These are phyloP conservation scores for Neobulgaria alba DNA, from an alignment of 2,329 filamentous ascomycete genomes.

Conservation along the genomic window DNA sequence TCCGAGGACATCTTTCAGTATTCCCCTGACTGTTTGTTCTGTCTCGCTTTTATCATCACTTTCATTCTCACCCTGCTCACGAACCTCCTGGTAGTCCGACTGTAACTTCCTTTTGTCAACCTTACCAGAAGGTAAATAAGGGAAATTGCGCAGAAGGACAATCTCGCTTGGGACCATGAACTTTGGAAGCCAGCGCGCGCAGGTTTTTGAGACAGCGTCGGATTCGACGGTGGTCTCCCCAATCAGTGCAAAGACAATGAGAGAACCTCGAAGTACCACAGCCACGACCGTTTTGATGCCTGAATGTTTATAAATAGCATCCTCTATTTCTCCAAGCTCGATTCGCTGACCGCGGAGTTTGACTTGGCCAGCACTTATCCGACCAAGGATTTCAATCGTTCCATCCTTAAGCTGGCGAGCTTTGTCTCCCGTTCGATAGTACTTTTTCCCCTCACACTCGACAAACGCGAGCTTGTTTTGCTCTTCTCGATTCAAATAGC, in stretches of 20 bases:
- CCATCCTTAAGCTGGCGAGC: slow-evolving; percentile 60
- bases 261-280: slow-evolving; percentile 46
- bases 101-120: slow-evolving; percentile 61
- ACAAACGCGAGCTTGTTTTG: slow-evolving; percentile 69
- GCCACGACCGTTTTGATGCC: slow-evolving; percentile 60
- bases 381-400: slow-evolving; percentile 72
- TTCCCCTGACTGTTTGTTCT: slow-evolving; percentile 11
- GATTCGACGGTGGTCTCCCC: slow-evolving; percentile 28
- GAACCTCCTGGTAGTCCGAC: slow-evolving; percentile 38
- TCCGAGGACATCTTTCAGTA: slow-evolving; percentile 22
- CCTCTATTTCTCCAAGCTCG: slow-evolving; percentile 71
- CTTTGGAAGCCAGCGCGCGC: slow-evolving; percentile 65
- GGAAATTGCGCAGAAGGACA: slow-evolving; percentile 54
- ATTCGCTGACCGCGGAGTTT: slow-evolving; percentile 80
- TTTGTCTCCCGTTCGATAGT: slow-evolving; percentile 83
- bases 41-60: slow-evolving; percentile 21
- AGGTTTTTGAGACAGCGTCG: slow-evolving; percentile 46
- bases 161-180: slow-evolving; percentile 80
- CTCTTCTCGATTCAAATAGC: slow-evolving; percentile 73
- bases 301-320: slow-evolving; percentile 51
- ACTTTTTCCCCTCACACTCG: slow-evolving; percentile 48
- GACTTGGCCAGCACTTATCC: slow-evolving; percentile 72
- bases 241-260: slow-evolving; percentile 61
- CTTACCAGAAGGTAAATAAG: slow-evolving; percentile 75
- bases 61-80: slow-evolving; percentile 8